Percentiles rank a stretch among this genome's conserved stretches.
phyloP scores from a whole-genome alignment of 495 filamentous ascomycete species.

The Choiromyces venosus region DNA sequence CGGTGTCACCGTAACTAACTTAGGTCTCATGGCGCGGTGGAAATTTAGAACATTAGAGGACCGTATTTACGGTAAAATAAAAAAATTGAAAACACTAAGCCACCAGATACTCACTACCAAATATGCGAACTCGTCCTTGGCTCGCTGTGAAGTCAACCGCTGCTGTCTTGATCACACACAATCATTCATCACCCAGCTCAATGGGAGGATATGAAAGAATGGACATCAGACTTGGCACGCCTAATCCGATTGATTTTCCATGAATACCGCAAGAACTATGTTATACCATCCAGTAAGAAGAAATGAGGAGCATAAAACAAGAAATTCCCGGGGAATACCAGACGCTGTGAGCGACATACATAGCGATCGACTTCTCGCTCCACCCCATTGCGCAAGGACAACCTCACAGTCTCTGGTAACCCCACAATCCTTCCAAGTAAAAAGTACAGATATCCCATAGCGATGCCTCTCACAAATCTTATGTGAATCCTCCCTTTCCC shows the following conservation, averaged over 20 bases:
- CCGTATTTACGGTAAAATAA: not conserved
- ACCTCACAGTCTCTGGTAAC: not conserved
- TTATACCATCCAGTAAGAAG: not conserved
- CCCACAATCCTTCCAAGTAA: not conserved
- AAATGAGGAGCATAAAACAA: not conserved
- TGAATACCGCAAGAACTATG: not conserved
- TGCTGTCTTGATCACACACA: not conserved
- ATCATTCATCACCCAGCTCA: not conserved
- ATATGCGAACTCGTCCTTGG: not conserved
- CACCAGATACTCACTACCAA: not conserved
- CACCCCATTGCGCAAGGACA: not conserved
- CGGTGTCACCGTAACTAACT: not conserved
- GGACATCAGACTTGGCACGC: not conserved
- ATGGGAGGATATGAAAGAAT: not conserved
- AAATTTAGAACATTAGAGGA: not conserved
- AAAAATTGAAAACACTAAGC: not conserved
- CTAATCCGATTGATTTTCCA: not conserved
- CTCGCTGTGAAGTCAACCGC: not conserved
- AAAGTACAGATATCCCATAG: not conserved
- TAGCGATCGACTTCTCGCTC: not conserved
- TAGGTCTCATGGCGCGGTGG: not conserved
- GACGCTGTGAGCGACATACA: not conserved
- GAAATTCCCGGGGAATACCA: not conserved
- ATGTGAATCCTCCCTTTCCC: not conserved
- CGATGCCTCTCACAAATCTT: not conserved